These are phyloP conservation scores for Amoebophrya sp. DNA, from an alignment of 169 alveolate genomes.

Conservation along the genomic window DNA sequence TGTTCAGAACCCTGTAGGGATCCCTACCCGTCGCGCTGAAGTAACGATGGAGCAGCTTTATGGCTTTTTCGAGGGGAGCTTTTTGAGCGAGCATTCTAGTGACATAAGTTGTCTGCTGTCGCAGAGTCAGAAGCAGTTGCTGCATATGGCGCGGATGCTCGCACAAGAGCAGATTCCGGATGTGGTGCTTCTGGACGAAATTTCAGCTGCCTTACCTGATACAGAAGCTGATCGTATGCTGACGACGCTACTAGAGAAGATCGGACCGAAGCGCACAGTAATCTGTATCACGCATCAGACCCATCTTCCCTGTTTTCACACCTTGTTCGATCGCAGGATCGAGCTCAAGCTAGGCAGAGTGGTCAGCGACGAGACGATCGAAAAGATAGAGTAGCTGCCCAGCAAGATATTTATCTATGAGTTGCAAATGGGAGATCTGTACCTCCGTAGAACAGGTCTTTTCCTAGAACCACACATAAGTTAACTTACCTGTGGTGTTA, in stretches of 20 bases:
- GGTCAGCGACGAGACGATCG: neutral
- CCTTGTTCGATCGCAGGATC: neutral
- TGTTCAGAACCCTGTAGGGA: no score
- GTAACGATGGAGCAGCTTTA: neutral
- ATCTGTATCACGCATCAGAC: neutral
- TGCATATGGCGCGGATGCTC: conserved; percentile 4
- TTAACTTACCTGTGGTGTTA: no score
- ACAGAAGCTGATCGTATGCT: neutral
- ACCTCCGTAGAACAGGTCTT: no score
- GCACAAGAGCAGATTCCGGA: neutral
- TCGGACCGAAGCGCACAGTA: neutral
- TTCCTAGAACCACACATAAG: no score
- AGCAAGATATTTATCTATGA: no score
- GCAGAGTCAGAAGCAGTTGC: neutral
- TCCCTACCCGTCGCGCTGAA: no score
- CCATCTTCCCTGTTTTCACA: neutral
- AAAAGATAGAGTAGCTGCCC: no score
- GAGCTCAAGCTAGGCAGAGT: neutral
- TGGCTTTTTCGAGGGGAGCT: neutral
- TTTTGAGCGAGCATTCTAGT: neutral
- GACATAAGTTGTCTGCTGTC: neutral
- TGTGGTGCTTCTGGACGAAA: neutral
- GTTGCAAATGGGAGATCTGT: no score
- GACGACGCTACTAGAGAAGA: neutral
- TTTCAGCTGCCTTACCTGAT: neutral